phyloP scores from a whole-genome alignment of 2,329 filamentous ascomycete genomes.

The Diaporthe velutina region DNA sequence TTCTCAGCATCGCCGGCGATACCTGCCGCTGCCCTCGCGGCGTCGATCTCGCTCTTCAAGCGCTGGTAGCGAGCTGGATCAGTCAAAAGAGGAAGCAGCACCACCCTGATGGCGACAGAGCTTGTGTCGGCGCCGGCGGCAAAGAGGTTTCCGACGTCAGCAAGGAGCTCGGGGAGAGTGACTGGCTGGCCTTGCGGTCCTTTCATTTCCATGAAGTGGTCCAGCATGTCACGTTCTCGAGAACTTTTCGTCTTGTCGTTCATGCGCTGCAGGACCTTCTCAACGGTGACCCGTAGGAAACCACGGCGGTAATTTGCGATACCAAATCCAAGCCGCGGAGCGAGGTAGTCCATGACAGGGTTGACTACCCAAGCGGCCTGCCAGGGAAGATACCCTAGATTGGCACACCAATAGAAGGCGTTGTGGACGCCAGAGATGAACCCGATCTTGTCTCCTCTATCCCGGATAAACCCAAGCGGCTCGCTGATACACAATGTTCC shows the following conservation, averaged over 20 bases:
- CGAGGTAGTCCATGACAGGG: background rate
- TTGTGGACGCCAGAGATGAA: conserved; percentile 1
- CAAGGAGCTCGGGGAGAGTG: background rate
- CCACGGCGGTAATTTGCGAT: background rate
- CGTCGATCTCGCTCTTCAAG: background rate
- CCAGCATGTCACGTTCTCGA: background rate
- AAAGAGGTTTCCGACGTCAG: background rate
- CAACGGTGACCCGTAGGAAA: background rate
- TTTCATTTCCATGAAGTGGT: background rate
- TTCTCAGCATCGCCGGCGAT: background rate
- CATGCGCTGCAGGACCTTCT: background rate
- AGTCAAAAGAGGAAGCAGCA: background rate
- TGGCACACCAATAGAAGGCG: background rate
- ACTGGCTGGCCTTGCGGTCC: background rate
- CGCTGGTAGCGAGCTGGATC: background rate
- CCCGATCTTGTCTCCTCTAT: background rate
- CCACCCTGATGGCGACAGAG: conserved; percentile 1
- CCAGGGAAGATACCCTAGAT: background rate
- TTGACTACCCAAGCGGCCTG: background rate
- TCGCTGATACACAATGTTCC: background rate
- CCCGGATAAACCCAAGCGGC: background rate
- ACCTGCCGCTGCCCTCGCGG: background rate
- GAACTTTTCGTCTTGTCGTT: background rate
- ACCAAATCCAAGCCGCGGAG: background rate
- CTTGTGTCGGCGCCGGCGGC: background rate